phyloP scores from a whole-genome alignment of 1,284 basidiomycete species.

The Sporisorium iseilematis-ciliati region DNA sequence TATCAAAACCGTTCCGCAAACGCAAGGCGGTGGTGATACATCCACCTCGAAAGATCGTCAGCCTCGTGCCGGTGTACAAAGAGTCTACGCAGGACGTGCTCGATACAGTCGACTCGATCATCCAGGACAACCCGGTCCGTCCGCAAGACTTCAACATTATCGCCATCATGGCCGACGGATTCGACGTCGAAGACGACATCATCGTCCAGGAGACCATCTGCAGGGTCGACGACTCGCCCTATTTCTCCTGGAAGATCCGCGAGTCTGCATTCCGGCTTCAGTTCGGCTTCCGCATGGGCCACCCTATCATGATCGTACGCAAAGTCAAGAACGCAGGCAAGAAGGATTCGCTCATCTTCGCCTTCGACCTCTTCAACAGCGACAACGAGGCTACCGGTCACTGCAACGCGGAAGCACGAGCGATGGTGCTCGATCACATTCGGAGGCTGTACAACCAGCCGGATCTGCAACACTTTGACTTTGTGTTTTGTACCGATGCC shows the following conservation, averaged over 20 bases:
- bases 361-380: constrained; percentile 43
- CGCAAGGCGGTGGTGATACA: constrained; percentile 16
- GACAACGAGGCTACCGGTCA: constrained; percentile 32
- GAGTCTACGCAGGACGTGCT: constrained; percentile 37
- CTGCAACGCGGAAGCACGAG: constrained; percentile 27
- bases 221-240: constrained; percentile 26
- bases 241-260: constrained; percentile 41
- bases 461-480: constrained; percentile 27
- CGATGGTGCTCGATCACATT: constrained; percentile 31
- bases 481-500: constrained; percentile 38
- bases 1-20: constrained; percentile 19
- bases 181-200: constrained; percentile 37
- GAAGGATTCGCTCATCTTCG: constrained; percentile 45
- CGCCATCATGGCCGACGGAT: constrained; percentile 39
- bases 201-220: constrained; percentile 22
- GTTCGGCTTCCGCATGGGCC: constrained; percentile 25
- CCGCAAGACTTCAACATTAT: constrained; percentile 34
- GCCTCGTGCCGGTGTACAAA: constrained; percentile 38
- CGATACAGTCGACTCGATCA: constrained; percentile 41
- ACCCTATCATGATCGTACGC: constrained; percentile 32
- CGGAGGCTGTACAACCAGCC: constrained; percentile 24
- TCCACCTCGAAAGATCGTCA: constrained; percentile 40
- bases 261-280: constrained; percentile 32
- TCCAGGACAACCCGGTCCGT: constrained; percentile 26
- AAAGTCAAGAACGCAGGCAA: constrained; percentile 42